Evolutionary conservation across 208 protist genomes (phyloP), one percentile per base, ranked within the genome.

Genomic region (Crithidia expoeki): DNA sequence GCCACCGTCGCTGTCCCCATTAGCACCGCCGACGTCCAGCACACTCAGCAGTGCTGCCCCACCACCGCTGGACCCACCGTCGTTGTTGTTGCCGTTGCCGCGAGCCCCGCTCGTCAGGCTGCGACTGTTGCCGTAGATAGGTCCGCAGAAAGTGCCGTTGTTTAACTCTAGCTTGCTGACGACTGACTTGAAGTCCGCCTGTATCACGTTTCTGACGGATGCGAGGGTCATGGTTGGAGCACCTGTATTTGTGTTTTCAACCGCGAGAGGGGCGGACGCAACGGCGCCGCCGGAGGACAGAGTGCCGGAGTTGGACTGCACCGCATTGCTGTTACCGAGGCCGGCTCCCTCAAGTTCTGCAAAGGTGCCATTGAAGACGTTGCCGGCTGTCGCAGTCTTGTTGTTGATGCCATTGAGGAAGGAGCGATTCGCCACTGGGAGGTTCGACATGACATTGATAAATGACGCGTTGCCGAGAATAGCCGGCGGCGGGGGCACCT

Each of bases 1-100:
- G 28, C 67, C 59, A 11, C 32, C 53, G 57, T 83, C 53, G 72
- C 76, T 82, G 65, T 76, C 73, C n/a, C 17, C 72, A 11, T 79
- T n/a, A 23, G 81, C 46, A 14, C 52, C 67, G 25, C 81, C 64
- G 17, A 70, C 32, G 7, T 38, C 34, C 30, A 51, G 36, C 40
- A 68, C 19, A 23, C 27, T 66, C 59, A 68, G 21, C 47, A 53
- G 52, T 21, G 16, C 46, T 25, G 34, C 19, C 6, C 36, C 49
- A 19, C 51, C 36, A 23, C 23, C 44, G 4, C 21, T 49, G 10
- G 7, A 7, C 38, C 38, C 27, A 12, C 9, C 44, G 21, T 19
- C 55, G 36, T 40, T 40, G 36, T 40, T 40, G 9, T 40, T 40
- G 36, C 12, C 12, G 36, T 12, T 40, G 14, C 14, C 57, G 28